A percentile compares a stretch with the other conserved stretches of the same genome.
These are phyloP conservation scores for Lecanoromycetidae sp. DNA, from an alignment of 2,329 filamentous ascomycete genomes.

Conservation along the genomic window DNA sequence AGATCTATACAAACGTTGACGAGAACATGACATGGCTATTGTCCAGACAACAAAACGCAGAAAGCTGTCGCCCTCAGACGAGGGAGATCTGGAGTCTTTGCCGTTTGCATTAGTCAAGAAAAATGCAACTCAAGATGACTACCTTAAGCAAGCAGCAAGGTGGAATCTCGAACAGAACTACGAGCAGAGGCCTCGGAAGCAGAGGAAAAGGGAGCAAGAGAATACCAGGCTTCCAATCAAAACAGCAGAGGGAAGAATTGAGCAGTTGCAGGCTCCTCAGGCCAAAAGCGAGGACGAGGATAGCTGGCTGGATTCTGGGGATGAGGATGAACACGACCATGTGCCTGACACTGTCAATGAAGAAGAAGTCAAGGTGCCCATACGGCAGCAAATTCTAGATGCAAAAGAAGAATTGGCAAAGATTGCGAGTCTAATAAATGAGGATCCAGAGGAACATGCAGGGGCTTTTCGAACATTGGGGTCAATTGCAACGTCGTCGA, in stretches of 20 bases:
- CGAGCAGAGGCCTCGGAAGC: constrained; percentile 64
- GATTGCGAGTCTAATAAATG: constrained; percentile 68
- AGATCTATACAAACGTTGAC: neutral
- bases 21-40: constrained; percentile 30
- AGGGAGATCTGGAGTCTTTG: constrained; percentile 25
- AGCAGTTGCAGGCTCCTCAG: constrained; percentile 43
- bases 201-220: constrained; percentile 61
- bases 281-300: constrained; percentile 44
- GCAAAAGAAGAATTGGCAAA: constrained; percentile 89
- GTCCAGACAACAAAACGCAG: constrained; percentile 38
- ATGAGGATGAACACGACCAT: constrained; percentile 43
- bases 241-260: constrained; percentile 62
- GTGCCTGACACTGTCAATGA: constrained; percentile 38
- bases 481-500: constrained; percentile 56
- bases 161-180: constrained; percentile 93
- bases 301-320: constrained; percentile 50
- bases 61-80: constrained; percentile 36
- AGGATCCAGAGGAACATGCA: constrained; percentile 84
- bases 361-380: constrained; percentile 53
- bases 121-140: constrained; percentile 32
- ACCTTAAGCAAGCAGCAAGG: constrained; percentile 61
- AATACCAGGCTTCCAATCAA: constrained; percentile 73
- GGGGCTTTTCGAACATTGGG: constrained; percentile 66
- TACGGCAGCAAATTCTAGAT: constrained; percentile 66
- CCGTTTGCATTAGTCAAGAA: constrained; percentile 18